Evolutionary conservation across 164 flowering plant species (phyloP), one percentile per base, ranked within the genome.

Genomic region (Vitis rupestris): DNA sequence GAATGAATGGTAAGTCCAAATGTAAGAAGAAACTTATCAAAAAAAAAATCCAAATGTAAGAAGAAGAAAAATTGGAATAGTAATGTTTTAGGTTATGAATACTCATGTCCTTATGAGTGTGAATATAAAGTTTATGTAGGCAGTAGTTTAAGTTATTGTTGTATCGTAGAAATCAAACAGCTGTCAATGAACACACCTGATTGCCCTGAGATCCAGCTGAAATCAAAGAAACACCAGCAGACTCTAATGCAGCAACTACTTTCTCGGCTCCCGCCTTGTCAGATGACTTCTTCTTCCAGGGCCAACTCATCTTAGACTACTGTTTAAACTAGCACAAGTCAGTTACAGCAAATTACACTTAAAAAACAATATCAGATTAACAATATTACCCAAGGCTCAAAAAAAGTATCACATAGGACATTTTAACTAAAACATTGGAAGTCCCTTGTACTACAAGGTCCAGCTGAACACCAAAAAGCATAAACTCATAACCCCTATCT

Each of bases 231-330:
- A 82, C 90, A 78, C 64, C 80, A 59, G 81, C 78, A 69, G 91
- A 74, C 10, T 90, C 93, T 56, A 81, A 61, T 14, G 80, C 75
- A 23, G 85, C 74, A 44, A 78, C 75, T 3, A 77, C 79, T 79
- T 86, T 90, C 75, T 89, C 98, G 9, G 77, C 68, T 44, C 75
- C 79, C 10, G 80, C 66, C 80, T 87, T 91, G 19, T 88, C 93
- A 50, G 98, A 90, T 51, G 94, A 85, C 69, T 93, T 96, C 73
- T 87, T 91, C 88, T 91, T 96, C 99, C 99, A 96, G 0, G 97
- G 99, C 99, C 98, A 95, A 78, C 94, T 77, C 66, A 37, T 37
- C 97, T 85, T 9, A 89, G 86, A 50, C 93, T 98, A 98, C 93
- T 96, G 44, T 72, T 65, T 55, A 16, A 47, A 56, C 55, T 57